Evolutionary conservation across 306 rosid genomes (phyloP).

Genomic region (Cicer arietinum): DNA sequence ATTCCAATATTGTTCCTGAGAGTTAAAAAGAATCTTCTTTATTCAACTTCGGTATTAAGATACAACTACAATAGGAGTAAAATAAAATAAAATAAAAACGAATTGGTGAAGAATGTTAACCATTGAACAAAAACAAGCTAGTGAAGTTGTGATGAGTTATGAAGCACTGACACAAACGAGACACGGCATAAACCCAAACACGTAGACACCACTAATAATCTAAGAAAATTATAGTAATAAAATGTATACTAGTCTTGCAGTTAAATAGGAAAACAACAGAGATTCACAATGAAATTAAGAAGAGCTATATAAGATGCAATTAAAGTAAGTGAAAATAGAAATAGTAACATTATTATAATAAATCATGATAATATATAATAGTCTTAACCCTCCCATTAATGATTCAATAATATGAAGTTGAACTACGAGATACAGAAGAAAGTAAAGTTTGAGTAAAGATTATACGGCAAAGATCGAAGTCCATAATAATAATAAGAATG

Average conservation of each 20-base stretch:
- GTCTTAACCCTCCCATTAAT: too few species aligned
- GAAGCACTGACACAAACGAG: too few species aligned
- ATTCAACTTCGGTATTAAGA: neutral
- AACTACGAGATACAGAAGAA: too few species aligned
- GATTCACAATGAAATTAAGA: neutral
- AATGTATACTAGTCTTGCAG: too few species aligned
- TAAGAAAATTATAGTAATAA: too few species aligned
- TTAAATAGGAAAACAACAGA: slow-evolving; percentile 21
- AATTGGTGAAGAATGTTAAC: slow-evolving; percentile 21
- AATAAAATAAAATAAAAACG: neutral
- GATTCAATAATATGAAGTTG: too few species aligned
- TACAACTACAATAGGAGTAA: neutral
- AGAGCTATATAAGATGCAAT: neutral
- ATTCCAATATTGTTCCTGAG: slow-evolving; percentile 8
- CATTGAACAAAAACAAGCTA: neutral
- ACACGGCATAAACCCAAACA: too few species aligned
- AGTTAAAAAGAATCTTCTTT: slow-evolving; percentile 8
- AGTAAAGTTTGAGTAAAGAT: too few species aligned
- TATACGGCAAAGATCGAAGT: too few species aligned
- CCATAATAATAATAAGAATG: neutral
- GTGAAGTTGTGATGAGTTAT: slow-evolving; percentile 21
- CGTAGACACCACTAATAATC: too few species aligned
- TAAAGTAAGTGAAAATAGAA: slow-evolving; percentile 4
- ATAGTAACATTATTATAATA: neutral
- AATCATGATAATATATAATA: neutral